phyloP scores from a whole-genome alignment of 2,329 filamentous ascomycete species.

The Penicillium corylophilum region DNA sequence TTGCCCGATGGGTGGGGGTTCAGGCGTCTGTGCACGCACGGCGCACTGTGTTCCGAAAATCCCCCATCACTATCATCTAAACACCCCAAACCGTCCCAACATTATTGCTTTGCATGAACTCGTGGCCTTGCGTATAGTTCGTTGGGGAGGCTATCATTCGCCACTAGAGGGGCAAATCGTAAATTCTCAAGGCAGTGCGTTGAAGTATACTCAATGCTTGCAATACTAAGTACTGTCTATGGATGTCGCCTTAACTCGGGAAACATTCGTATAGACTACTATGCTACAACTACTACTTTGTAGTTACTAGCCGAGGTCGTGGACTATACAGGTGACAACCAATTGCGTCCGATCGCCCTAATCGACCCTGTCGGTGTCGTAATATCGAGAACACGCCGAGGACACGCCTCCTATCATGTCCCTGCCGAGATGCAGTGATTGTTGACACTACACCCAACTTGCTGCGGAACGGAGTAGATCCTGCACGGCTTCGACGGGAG shows the following conservation, averaged over 20 bases:
- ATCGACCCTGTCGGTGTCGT: not conserved
- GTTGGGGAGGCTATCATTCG: not conserved
- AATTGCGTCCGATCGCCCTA: conserved; percentile 1
- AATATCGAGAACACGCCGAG: not conserved
- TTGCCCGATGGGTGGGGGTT: conserved; percentile 1
- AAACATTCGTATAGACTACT: too few species aligned
- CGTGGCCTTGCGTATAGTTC: not conserved
- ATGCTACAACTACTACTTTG: too few species aligned
- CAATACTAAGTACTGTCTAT: too few species aligned
- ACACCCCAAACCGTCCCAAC: not conserved
- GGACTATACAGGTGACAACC: not conserved
- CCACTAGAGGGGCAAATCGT: not conserved
- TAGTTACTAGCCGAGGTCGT: not conserved
- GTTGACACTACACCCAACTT: not conserved
- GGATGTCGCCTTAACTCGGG: too few species aligned
- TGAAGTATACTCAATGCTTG: not conserved
- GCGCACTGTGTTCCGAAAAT: conserved; percentile 18
- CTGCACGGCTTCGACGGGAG: not conserved
- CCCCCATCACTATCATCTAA: not conserved
- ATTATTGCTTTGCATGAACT: not conserved
- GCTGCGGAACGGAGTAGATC: not conserved
- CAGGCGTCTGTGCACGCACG: conserved; percentile 1
- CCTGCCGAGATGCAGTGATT: too few species aligned
- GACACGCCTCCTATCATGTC: not conserved
- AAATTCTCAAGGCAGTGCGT: not conserved